These are phyloP conservation scores for Rossbeevera mucosa DNA, from an alignment of 768 basidiomycete species.

Conservation along the genomic window DNA sequence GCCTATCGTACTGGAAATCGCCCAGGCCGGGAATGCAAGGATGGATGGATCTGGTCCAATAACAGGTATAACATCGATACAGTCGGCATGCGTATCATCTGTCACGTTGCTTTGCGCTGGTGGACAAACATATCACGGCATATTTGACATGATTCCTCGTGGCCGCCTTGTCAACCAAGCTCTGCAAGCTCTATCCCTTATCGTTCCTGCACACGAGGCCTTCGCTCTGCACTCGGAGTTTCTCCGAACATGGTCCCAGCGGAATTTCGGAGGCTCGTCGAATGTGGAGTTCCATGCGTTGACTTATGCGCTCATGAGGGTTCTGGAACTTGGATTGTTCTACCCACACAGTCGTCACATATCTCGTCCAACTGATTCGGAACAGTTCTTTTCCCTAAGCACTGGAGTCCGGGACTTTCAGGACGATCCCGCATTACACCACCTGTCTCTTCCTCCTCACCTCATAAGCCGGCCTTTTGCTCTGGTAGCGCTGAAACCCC, in stretches of 20 bases:
- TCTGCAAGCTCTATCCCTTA: conserved; percentile 58
- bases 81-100: conserved; percentile 47
- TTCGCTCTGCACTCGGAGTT: conserved; percentile 55
- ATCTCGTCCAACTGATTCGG: conserved; percentile 40
- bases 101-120: conserved; percentile 53
- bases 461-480: conserved; percentile 25
- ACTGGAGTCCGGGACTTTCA: conserved; percentile 44
- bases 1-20: conserved; percentile 31
- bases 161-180: conserved; percentile 55
- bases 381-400: conserved; percentile 38
- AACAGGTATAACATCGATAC: conserved; percentile 39
- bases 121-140: conserved; percentile 41
- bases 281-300: conserved; percentile 58
- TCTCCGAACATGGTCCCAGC: conserved; percentile 52
- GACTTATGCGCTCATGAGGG: conserved; percentile 43
- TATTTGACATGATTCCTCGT: conserved; percentile 52
- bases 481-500: conserved; percentile 31
- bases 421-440: conserved; percentile 56
- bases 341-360: conserved; percentile 13
- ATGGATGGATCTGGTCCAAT: conserved; percentile 10
- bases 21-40: conserved; percentile 7
- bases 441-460: conserved; percentile 37
- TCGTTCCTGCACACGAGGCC: conserved; percentile 51
- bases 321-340: conserved; percentile 40
- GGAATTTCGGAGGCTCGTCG: conserved; percentile 38